phyloP scores from a whole-genome alignment of 2,329 filamentous ascomycete genomes.

The Diaporthe helianthi region DNA sequence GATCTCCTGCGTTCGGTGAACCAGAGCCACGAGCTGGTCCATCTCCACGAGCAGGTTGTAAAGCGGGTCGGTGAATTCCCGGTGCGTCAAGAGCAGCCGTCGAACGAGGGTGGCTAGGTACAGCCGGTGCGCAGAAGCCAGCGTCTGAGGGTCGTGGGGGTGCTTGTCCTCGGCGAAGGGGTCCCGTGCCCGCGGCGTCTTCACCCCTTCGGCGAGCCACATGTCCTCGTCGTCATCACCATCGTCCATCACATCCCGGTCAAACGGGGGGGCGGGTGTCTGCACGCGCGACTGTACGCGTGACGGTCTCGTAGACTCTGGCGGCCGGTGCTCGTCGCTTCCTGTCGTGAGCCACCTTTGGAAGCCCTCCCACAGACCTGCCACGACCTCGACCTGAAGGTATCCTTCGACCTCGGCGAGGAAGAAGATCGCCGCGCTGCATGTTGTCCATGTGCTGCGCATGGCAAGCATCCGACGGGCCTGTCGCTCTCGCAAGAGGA shows the following conservation, averaged over 20 bases:
- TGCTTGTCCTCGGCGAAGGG: slow-evolving; percentile 37
- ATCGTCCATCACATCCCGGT: slow-evolving; percentile 26
- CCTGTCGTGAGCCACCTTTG: slow-evolving; percentile 72
- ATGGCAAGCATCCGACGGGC: slow-evolving; percentile 70
- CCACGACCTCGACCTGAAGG: slow-evolving; percentile 87
- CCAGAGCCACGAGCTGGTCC: slow-evolving; percentile 82
- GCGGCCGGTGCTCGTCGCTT: slow-evolving; percentile 41
- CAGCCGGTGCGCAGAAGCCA: slow-evolving; percentile 78
- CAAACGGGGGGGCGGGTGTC: slow-evolving; percentile 6
- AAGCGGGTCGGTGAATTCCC: slow-evolving; percentile 68
- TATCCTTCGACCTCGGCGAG: slow-evolving; percentile 87
- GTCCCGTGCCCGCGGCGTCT: slow-evolving; percentile 31
- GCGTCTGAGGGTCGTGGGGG: slow-evolving; percentile 81
- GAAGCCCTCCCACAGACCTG: slow-evolving; percentile 81
- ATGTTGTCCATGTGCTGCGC: slow-evolving; percentile 88
- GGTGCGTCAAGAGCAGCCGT: slow-evolving; percentile 70
- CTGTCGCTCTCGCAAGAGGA: slow-evolving; percentile 68
- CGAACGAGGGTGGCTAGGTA: slow-evolving; percentile 76
- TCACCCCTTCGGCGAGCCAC: slow-evolving; percentile 47
- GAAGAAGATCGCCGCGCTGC: slow-evolving; percentile 86
- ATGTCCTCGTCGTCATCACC: slow-evolving; percentile 48
- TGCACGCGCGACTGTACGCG: slow-evolving; percentile 18
- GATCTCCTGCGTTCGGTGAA: slow-evolving; percentile 76
- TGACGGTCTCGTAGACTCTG: slow-evolving; percentile 32
- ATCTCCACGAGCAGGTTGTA: slow-evolving; percentile 74